Percentiles rank a stretch among this genome's conserved stretches.
These are phyloP conservation scores for Nakazawaea holstii DNA, from an alignment of 805 yeast genomes.

Conservation along the genomic window DNA sequence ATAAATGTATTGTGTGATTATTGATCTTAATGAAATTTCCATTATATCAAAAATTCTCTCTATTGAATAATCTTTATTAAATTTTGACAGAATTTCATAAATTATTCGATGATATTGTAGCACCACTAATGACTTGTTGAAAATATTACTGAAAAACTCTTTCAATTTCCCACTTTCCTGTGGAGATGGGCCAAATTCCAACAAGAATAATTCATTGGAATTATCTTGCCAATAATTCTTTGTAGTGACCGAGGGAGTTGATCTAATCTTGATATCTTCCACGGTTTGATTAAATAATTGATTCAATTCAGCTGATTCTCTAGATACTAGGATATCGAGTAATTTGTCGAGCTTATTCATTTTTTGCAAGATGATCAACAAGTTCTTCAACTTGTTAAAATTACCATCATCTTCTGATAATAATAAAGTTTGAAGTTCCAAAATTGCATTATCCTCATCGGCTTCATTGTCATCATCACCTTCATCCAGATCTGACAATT, in stretches of 20 bases:
- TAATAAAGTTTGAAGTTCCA: too few species aligned
- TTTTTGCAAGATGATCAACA: conserved; percentile 25
- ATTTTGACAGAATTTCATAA: conserved; percentile 42
- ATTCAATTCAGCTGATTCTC: conserved; percentile 58
- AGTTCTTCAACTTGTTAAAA: conserved; percentile 17
- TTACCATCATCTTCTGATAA: conserved; percentile 17
- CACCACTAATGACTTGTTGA: conserved; percentile 53
- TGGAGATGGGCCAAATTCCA: conserved; percentile 13
- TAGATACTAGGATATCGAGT: conserved; percentile 45
- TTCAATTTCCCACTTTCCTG: conserved; percentile 37
- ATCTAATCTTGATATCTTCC: conserved; percentile 58
- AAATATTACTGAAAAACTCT: conserved; percentile 69
- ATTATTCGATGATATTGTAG: conserved; percentile 69
- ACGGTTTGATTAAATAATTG: conserved; percentile 56
- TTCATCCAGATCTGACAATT: conserved; percentile 19
- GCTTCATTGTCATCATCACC: conserved; percentile 18
- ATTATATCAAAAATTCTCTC: conserved; percentile 38
- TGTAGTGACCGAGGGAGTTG: conserved; percentile 26
- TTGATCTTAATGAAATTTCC: conserved; percentile 32
- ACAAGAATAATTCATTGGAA: conserved; percentile 1
- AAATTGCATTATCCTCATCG: too few species aligned
- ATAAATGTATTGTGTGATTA: conserved; percentile 32
- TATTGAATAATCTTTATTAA: conserved; percentile 17
- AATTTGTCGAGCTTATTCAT: conserved; percentile 58
- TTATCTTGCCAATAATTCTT: conserved; percentile 10